phyloP scores from a whole-genome alignment of 2,329 filamentous ascomycete genomes.

The Ophiocordyceps australis region DNA sequence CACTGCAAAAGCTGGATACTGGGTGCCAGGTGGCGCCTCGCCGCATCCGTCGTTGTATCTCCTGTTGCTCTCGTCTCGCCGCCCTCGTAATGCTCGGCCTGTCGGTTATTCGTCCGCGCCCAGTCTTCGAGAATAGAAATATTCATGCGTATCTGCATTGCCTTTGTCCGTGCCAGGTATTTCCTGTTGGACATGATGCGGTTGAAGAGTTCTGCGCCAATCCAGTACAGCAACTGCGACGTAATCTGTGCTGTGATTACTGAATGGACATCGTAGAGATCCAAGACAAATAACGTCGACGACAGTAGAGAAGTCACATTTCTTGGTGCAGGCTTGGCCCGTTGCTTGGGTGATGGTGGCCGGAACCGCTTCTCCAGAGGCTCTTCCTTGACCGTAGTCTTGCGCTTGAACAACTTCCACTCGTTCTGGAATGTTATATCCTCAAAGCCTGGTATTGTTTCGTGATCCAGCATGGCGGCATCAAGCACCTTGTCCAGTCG shows the following conservation, averaged over 20 bases:
- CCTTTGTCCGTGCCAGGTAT: conserved; percentile 89
- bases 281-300: conserved; percentile 89
- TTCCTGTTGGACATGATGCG: conserved; percentile 92
- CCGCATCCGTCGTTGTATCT: conserved; percentile 72
- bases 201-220: conserved; percentile 92
- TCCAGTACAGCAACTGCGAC: conserved; percentile 88
- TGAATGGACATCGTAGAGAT: conserved; percentile 97
- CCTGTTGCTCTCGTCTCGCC: conserved; percentile 73
- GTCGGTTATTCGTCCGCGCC: conserved; percentile 82
- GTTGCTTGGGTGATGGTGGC: conserved; percentile 81
- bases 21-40: conserved; percentile 70
- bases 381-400: conserved; percentile 77
- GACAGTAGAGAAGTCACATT: conserved; percentile 93
- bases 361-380: conserved; percentile 79
- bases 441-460: conserved; percentile 94
- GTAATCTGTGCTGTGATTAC: conserved; percentile 87
- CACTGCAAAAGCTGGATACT: conserved; percentile 90
- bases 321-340: conserved; percentile 79
- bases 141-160: conserved; percentile 99
- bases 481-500: conserved; percentile 93
- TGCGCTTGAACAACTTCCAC: conserved; percentile 92
- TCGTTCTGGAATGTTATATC: conserved; percentile 96
- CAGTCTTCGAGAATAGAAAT: conserved; percentile 90
- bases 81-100: conserved; percentile 89
- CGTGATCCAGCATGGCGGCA: conserved; percentile 86